Percentiles rank a stretch among this genome's conserved stretches.
Evolutionary conservation across 2,329 filamentous ascomycete species (phyloP).

Genomic region (Cephalotrichum gorgonifer): DNA sequence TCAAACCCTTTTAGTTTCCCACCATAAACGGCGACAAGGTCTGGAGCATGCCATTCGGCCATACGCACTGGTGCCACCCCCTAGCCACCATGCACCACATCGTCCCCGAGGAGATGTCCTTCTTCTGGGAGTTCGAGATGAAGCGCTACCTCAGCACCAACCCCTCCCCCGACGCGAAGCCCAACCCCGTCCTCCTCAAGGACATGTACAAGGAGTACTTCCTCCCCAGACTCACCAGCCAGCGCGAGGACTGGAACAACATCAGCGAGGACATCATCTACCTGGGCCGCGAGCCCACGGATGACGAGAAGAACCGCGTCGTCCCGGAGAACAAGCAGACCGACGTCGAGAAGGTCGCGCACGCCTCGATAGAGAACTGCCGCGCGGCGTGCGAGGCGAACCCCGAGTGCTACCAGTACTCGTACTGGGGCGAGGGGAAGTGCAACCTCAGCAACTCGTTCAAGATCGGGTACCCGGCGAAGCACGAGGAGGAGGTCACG

Average conservation of each 20-base stretch:
- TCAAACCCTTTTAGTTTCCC: slow-evolving; percentile 17
- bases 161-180: slow-evolving; percentile 22
- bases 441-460: slow-evolving; percentile 33
- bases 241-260: slow-evolving; percentile 42
- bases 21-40: slow-evolving; percentile 48
- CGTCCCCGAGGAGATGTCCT: slow-evolving; percentile 38
- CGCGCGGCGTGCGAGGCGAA: slow-evolving; percentile 34
- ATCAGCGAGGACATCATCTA: slow-evolving; percentile 36
- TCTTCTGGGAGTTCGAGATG: slow-evolving; percentile 41
- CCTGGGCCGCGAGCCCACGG: slow-evolving; percentile 24
- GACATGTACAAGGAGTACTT: slow-evolving; percentile 41
- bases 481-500: slow-evolving; percentile 17
- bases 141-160: slow-evolving; percentile 22
- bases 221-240: slow-evolving; percentile 27
- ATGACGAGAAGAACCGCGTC: slow-evolving; percentile 20
- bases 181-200: slow-evolving; percentile 28
- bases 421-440: slow-evolving; percentile 27
- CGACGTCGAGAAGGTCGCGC: slow-evolving; percentile 31
- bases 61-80: slow-evolving; percentile 44
- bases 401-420: slow-evolving; percentile 35
- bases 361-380: slow-evolving; percentile 35
- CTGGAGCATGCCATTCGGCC: slow-evolving; percentile 35
- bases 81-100: slow-evolving; percentile 48
- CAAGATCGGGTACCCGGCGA: slow-evolving; percentile 28
- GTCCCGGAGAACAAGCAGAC: slow-evolving; percentile 27